Evolutionary conservation across 1,139 yeast genomes (phyloP), one percentile per base, ranked within the genome.

Genomic region (Zygoascus meyerae): DNA sequence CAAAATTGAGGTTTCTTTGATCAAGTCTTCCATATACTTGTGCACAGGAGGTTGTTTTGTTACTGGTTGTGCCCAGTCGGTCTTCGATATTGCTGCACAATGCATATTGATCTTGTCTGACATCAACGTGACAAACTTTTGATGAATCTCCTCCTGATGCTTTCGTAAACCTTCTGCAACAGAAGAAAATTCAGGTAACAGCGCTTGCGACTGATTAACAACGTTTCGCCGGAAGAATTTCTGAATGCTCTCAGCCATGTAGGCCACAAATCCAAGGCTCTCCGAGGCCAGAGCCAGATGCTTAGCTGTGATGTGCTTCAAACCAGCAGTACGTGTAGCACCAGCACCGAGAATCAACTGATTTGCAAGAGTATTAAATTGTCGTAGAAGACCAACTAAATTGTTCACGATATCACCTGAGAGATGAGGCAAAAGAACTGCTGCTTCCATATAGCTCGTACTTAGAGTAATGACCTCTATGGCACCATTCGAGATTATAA

Each of bases 271-370:
- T 64, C 67, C 76, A 65, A 67, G 73, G 57, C 65, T 76, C 63
- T 84, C 89, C 2, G 83, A 78, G 36, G 86, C 78, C 34, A 84
- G 69, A 0, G 90, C 84, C 48, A 85, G 64, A 61, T 84, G 87
- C 55, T 80, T 81, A 1, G 90, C 83, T 4, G 87, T 81, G 42
- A 85, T 84, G 57, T 83, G 89, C 55, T 78, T 80, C 47, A 85
- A 68, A 0, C 87, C 89, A 0, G 90, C 87, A 0, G 87, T 78
- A 52, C 80, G 68, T 1, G 86, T 83, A 0, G 94, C 94, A 32
- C 86, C 87, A 1, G 92, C 90, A 40, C 83, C 84, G 37, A 85
- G 67, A 40, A 85, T 82, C 3, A 86, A 76, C 55, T 79, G 80
- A 4, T 77, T 74, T 3, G 79, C 69, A 50, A 79, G 77, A 9